Evolutionary conservation across 306 rosid genomes (phyloP).

Genomic region (Rubus idaeus): DNA sequence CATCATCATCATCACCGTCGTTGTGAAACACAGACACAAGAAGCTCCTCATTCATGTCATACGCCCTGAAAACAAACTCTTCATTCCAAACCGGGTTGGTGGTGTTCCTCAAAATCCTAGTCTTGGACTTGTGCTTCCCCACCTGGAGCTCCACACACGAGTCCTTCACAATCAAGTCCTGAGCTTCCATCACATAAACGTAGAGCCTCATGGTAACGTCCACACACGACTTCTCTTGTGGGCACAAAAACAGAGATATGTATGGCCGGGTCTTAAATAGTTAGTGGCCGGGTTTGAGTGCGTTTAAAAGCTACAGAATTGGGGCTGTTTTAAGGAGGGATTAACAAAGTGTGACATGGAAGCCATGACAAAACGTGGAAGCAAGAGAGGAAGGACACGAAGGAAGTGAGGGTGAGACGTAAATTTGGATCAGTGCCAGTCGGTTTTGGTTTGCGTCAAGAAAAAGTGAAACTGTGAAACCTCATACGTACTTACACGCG

Average conservation of each 20-base stretch:
- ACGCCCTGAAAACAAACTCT: constrained; percentile 66
- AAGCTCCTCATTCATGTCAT: constrained; percentile 51
- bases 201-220: constrained; percentile 44
- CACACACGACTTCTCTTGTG: neutral
- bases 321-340: neutral
- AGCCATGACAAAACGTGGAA: constrained; percentile 45
- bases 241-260: neutral
- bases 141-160: constrained; percentile 66
- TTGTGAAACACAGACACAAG: constrained; percentile 42
- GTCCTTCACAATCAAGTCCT: constrained; percentile 46
- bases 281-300: constrained; percentile 19
- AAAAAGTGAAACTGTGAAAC: no score
- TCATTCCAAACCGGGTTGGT: constrained; percentile 63
- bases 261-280: neutral
- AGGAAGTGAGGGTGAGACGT: constrained; percentile 12
- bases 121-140: constrained; percentile 60
- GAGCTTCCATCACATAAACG: constrained; percentile 74
- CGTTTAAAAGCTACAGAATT: constrained; percentile 22
- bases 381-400: constrained; percentile 40
- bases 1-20: constrained; percentile 37
- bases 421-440: neutral
- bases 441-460: constrained; percentile 19
- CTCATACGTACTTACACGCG: no score
- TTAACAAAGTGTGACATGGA: neutral
- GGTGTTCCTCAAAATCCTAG: constrained; percentile 46